Evolutionary conservation across 495 filamentous ascomycete genomes (phyloP).

Genomic region (Penicillium ucsense): DNA sequence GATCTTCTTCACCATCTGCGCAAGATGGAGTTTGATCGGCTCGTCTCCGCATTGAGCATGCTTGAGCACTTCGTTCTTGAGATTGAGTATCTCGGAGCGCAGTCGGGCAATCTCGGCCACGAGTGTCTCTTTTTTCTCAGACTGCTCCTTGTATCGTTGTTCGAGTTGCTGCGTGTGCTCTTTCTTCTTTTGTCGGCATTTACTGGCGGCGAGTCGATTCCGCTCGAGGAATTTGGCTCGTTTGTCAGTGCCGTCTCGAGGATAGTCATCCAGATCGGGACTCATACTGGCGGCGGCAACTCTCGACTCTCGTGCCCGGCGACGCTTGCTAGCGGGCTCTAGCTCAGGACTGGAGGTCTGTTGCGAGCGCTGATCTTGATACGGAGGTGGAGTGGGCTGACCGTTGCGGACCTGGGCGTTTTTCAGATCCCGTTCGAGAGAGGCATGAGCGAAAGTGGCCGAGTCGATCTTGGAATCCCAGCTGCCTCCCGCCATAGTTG

Average conservation of each 20-base stretch:
- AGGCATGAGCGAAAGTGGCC: constrained; percentile 13
- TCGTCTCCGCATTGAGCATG: constrained; percentile 51
- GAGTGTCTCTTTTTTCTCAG: constrained; percentile 60
- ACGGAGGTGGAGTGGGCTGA: constrained; percentile 34
- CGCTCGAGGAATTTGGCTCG: constrained; percentile 58
- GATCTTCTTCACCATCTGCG: constrained; percentile 35
- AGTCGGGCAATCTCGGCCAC: constrained; percentile 40
- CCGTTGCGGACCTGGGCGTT: constrained; percentile 33
- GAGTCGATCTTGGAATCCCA: constrained; percentile 23
- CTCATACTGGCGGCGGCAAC: constrained; percentile 15
- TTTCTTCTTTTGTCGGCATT: constrained; percentile 84
- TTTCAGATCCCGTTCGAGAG: constrained; percentile 24
- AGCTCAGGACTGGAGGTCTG: constrained; percentile 2
- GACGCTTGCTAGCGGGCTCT: constrained; percentile 8
- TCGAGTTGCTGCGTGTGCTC: constrained; percentile 56
- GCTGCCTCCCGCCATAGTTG: constrained; percentile 11
- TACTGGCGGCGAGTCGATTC: constrained; percentile 76
- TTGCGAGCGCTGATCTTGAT: constrained; percentile 14
- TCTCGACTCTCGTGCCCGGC: constrained; percentile 9
- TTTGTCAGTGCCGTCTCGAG: constrained; percentile 19
- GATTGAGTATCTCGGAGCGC: constrained; percentile 35
- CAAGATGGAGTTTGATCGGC: constrained; percentile 41
- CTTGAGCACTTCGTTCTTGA: constrained; percentile 49
- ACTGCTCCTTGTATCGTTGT: constrained; percentile 24
- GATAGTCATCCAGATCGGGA: constrained; percentile 16